Evolutionary conservation across 2,329 filamentous ascomycete genomes (phyloP).

Genomic region (Elsinoe batatas): DNA sequence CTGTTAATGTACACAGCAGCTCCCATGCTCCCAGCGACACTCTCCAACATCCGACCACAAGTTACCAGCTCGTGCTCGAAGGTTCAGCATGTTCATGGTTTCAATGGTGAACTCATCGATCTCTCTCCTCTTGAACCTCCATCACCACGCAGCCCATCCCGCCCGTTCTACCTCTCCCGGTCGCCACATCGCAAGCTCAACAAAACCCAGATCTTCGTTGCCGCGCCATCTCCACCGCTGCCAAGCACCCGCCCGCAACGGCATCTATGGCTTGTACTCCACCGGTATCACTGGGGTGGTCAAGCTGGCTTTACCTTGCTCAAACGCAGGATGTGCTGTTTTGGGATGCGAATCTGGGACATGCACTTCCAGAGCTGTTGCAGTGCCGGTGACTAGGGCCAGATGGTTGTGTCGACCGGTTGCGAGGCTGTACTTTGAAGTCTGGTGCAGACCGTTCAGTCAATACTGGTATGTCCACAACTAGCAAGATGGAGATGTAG

Average conservation of each 20-base stretch:
- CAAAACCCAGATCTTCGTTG: conserved; percentile 1
- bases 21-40: too few relatives aligned
- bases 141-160: background rate
- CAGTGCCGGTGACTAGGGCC: too few relatives aligned
- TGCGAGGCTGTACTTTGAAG: conserved; percentile 32
- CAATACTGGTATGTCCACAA: conserved; percentile 28
- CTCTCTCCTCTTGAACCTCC: too few relatives aligned
- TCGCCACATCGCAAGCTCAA: background rate
- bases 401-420: too few relatives aligned
- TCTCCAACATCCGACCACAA: too few relatives aligned
- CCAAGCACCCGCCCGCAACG: conserved; percentile 2
- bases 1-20: too few relatives aligned
- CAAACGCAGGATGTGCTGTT: too few relatives aligned
- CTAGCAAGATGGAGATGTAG: background rate
- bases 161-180: background rate
- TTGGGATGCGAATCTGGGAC: too few relatives aligned
- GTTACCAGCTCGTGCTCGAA: too few relatives aligned
- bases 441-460: conserved; percentile 32
- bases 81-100: too few relatives aligned
- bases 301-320: background rate
- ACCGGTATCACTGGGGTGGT: background rate
- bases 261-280: background rate
- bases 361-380: too few relatives aligned
- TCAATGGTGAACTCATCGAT: too few relatives aligned
- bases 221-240: conserved; percentile 10